A percentile compares a stretch with the other conserved stretches of the same genome.
Evolutionary conservation across 805 yeast genomes (phyloP).

Genomic region (Torulaspora indica): DNA sequence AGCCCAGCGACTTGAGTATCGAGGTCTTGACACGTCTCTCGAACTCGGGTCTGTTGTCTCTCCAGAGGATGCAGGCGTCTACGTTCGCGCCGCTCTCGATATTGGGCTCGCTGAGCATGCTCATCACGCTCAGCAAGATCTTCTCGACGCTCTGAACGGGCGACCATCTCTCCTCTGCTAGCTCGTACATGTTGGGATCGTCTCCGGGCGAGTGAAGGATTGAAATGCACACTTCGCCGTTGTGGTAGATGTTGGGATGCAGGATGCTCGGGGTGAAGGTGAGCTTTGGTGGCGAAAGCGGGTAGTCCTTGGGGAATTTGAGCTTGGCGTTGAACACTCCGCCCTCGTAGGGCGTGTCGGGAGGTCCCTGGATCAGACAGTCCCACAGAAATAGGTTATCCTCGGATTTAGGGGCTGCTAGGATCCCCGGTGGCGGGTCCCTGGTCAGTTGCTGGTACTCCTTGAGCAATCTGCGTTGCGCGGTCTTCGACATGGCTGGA

Average conservation of each 20-base stretch:
- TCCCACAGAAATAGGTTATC: constrained; percentile 77
- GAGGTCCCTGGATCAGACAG: constrained; percentile 77
- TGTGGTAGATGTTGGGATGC: constrained; percentile 91
- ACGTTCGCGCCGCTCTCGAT: constrained; percentile 93
- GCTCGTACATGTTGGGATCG: constrained; percentile 92
- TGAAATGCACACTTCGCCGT: constrained; percentile 94
- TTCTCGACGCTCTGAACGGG: constrained; percentile 98
- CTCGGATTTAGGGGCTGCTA: constrained; percentile 84
- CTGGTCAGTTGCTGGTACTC: constrained; percentile 81
- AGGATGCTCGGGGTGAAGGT: constrained; percentile 73
- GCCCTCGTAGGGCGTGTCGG: constrained; percentile 78
- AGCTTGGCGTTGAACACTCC: constrained; percentile 80
- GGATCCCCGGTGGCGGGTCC: constrained; percentile 92
- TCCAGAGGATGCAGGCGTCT: constrained; percentile 78
- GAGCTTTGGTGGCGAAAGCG: constrained; percentile 74
- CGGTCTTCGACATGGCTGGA: constrained; percentile 47
- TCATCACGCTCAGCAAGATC: constrained; percentile 84
- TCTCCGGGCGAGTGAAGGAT: constrained; percentile 95
- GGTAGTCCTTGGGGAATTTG: constrained; percentile 73
- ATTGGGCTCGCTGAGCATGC: constrained; percentile 96
- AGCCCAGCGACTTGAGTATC: constrained; percentile 67
- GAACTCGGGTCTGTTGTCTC: constrained; percentile 72
- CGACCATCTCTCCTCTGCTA: constrained; percentile 96
- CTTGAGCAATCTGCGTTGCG: constrained; percentile 79
- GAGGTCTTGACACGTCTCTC: constrained; percentile 59